These are phyloP conservation scores for Penicillium sclerotigenum DNA, from an alignment of 2,329 filamentous ascomycete species.

Conservation along the genomic window DNA sequence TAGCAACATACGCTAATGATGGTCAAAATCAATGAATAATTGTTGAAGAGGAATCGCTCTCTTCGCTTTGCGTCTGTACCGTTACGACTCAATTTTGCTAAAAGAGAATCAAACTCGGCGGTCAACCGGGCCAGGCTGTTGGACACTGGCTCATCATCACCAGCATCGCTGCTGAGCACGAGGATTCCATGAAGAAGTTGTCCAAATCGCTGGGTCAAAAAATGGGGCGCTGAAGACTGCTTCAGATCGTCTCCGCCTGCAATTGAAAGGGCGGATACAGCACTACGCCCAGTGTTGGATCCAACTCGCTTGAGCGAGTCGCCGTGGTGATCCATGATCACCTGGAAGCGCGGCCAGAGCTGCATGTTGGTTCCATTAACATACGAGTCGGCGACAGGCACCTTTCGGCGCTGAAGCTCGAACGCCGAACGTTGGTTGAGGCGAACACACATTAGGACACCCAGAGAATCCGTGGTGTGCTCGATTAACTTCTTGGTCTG, in stretches of 20 bases:
- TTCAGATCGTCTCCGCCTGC: slow-evolving; percentile 47
- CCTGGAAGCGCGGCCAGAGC: slow-evolving; percentile 92
- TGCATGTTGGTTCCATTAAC: slow-evolving; percentile 95
- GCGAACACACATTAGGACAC: slow-evolving; percentile 84
- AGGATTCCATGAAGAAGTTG: slow-evolving; percentile 86
- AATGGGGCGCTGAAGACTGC: slow-evolving; percentile 68
- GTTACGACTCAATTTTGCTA: slow-evolving; percentile 75
- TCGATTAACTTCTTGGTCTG: slow-evolving; percentile 74
- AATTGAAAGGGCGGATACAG: slow-evolving; percentile 54
- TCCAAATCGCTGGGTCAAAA: slow-evolving; percentile 90
- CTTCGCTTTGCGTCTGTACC: slow-evolving; percentile 72
- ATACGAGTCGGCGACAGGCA: slow-evolving; percentile 85
- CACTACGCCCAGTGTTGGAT: slow-evolving; percentile 46
- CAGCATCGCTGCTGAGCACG: slow-evolving; percentile 78
- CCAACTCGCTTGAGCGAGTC: slow-evolving; percentile 71
- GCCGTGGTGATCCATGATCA: slow-evolving; percentile 88
- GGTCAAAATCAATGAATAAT: slow-evolving; percentile 90
- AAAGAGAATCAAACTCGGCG: slow-evolving; percentile 76
- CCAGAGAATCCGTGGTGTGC: slow-evolving; percentile 77
- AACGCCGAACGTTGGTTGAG: slow-evolving; percentile 94
- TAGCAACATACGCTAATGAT: slow-evolving; percentile 66
- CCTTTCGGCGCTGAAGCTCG: slow-evolving; percentile 83
- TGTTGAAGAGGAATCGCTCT: slow-evolving; percentile 89
- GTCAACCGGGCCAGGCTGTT: slow-evolving; percentile 74
- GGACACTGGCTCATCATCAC: slow-evolving; percentile 88